A percentile compares a stretch with the other conserved stretches of the same genome.
These are phyloP conservation scores for Hyaloscypha hepaticicola DNA, from an alignment of 495 filamentous ascomycete species.

Conservation along the genomic window DNA sequence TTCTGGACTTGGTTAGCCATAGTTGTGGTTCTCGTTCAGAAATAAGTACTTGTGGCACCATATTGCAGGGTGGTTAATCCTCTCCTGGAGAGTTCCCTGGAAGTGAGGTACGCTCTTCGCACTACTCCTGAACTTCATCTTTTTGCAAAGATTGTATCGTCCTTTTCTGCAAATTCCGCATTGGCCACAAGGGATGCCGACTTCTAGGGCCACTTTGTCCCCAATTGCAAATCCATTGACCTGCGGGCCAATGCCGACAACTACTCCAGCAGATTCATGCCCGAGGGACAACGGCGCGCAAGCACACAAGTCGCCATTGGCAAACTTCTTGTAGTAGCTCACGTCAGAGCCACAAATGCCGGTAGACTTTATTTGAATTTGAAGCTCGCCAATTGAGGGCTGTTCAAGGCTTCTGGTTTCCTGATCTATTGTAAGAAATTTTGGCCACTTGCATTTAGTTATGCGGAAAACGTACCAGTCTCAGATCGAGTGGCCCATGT, in stretches of 20 bases:
- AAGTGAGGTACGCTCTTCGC: conserved; percentile 82
- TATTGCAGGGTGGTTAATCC: conserved; percentile 80
- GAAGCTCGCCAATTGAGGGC: conserved; percentile 57
- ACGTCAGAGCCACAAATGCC: conserved; percentile 84
- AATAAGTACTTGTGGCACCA: conserved; percentile 67
- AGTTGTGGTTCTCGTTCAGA: conserved; percentile 5
- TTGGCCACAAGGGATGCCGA: conserved; percentile 75
- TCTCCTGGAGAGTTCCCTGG: conserved; percentile 87
- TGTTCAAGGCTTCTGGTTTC: conserved; percentile 48
- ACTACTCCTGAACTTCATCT: conserved; percentile 78
- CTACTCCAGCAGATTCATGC: conserved; percentile 74
- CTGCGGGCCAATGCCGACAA: conserved; percentile 60
- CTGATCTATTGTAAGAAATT: conserved; percentile 32
- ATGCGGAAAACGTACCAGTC: conserved; percentile 42
- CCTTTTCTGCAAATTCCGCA: conserved; percentile 73
- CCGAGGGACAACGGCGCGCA: conserved; percentile 71
- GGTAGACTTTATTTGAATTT: conserved; percentile 71
- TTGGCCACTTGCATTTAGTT: conserved; percentile 31
- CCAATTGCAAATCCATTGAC: conserved; percentile 56
- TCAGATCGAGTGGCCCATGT: conserved; percentile 49
- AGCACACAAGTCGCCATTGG: conserved; percentile 78
- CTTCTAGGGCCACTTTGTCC: conserved; percentile 85
- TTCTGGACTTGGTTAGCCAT: conserved; percentile 40
- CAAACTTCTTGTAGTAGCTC: conserved; percentile 81
- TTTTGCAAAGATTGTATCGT: conserved; percentile 85